Evolutionary conservation across 2,329 filamentous ascomycete species (phyloP).

Genomic region (Lachnellula arida): DNA sequence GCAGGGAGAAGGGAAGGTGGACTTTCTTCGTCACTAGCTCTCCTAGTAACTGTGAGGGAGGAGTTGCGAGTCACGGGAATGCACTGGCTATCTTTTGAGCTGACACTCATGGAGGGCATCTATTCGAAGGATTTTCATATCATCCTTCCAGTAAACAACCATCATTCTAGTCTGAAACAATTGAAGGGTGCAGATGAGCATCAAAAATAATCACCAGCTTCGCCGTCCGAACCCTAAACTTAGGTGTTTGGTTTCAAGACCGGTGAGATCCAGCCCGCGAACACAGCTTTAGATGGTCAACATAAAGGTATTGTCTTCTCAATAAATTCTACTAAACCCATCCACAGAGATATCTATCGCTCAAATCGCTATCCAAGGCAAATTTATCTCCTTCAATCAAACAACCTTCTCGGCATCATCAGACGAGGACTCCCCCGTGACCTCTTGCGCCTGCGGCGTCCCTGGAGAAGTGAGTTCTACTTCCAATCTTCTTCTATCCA

Average conservation of each 20-base stretch:
- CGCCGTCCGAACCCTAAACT: too few species aligned
- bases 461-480: constrained; percentile 15
- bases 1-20: constrained; percentile 29
- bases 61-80: constrained; percentile 46
- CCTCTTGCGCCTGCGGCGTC: constrained; percentile 13
- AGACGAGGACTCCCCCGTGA: constrained; percentile 5
- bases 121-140: too few species aligned
- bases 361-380: background rate
- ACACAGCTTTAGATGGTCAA: too few species aligned
- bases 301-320: too few species aligned
- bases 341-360: background rate
- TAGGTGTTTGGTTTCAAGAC: too few species aligned
- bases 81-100: constrained; percentile 40
- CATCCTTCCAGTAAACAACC: too few species aligned
- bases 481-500: constrained; percentile 16
- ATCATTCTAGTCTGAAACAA: too few species aligned
- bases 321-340: background rate
- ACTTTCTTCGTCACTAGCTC: constrained; percentile 31
- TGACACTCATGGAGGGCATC: background rate
- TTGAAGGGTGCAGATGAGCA: too few species aligned
- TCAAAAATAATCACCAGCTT: background rate
- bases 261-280: too few species aligned
- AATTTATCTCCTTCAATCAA: background rate
- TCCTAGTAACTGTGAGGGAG: constrained; percentile 41
- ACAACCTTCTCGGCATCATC: constrained; percentile 15